phyloP scores from a whole-genome alignment of 768 basidiomycete species.

The Roridomyces roridus region DNA sequence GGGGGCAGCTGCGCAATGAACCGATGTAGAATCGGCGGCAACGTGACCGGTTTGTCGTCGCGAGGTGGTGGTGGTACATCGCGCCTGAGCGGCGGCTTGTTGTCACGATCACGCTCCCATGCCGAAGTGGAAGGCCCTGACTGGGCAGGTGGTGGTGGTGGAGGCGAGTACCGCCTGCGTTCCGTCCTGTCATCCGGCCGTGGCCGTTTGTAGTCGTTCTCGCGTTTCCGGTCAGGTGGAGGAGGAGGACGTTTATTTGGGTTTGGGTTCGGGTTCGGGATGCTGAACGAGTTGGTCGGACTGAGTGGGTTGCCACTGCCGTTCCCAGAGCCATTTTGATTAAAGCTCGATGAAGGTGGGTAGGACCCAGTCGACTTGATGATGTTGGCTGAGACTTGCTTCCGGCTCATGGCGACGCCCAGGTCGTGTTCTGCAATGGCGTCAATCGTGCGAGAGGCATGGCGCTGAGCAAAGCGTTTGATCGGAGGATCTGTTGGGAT shows the following conservation, averaged over 20 bases:
- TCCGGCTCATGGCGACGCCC: constrained; percentile 70
- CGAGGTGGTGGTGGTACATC: constrained; percentile 41
- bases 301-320: neutral
- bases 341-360: neutral
- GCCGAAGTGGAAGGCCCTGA: neutral
- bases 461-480: constrained; percentile 88
- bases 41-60: constrained; percentile 47
- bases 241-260: constrained; percentile 37
- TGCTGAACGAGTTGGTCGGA: neutral
- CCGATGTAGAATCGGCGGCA: constrained; percentile 74
- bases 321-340: neutral
- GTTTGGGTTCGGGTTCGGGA: neutral
- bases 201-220: constrained; percentile 43
- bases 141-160: constrained; percentile 39
- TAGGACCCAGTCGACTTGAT: neutral
- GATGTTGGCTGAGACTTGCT: constrained; percentile 27
- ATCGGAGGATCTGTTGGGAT: constrained; percentile 78
- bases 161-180: constrained; percentile 51
- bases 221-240: constrained; percentile 44
- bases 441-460: constrained; percentile 83
- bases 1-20: constrained; percentile 84
- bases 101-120: constrained; percentile 52
- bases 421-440: constrained; percentile 90
- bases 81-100: constrained; percentile 19
- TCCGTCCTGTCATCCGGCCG: constrained; percentile 37